Percentiles rank a stretch among this genome's conserved stretches.
Evolutionary conservation across 257 asterid species (phyloP).

Genomic region (Galeopsis tetrahit): DNA sequence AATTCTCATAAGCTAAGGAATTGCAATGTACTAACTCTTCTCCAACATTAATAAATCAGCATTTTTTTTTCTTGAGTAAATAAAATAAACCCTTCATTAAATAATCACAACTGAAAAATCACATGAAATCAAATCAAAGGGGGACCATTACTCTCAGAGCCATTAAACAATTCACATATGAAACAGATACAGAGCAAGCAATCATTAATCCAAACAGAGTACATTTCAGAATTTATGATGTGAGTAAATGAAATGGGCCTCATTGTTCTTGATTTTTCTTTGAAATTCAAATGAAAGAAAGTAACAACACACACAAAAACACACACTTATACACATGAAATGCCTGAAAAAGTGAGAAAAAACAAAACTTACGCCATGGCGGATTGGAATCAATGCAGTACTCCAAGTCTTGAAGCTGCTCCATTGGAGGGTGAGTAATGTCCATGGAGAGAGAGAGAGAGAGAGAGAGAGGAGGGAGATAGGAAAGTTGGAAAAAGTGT

Average conservation of each 20-base stretch:
- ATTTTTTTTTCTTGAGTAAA: neutral
- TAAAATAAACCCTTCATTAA: neutral
- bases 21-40: neutral
- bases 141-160: constrained; percentile 31
- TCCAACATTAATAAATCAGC: constrained; percentile 14
- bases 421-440: constrained; percentile 88
- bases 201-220: constrained; percentile 34
- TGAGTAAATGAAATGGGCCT: constrained; percentile 40
- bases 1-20: neutral
- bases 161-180: neutral
- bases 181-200: neutral
- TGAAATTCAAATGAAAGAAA: neutral
- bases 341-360: constrained; percentile 10
- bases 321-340: neutral
- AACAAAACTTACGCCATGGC: constrained; percentile 73
- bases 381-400: constrained; percentile 98
- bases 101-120: constrained; percentile 6
- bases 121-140: constrained; percentile 25
- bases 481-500: constrained; percentile 51
- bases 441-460: constrained; percentile 47
- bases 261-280: constrained; percentile 17
- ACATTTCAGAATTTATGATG: constrained; percentile 32
- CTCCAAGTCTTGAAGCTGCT: constrained; percentile 94
- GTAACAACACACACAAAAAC: neutral
- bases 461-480: constrained; percentile 6